Base-by-base conservation (phyloP, 805 yeast species). In the Wickerhamomyces mucosus region DNA sequence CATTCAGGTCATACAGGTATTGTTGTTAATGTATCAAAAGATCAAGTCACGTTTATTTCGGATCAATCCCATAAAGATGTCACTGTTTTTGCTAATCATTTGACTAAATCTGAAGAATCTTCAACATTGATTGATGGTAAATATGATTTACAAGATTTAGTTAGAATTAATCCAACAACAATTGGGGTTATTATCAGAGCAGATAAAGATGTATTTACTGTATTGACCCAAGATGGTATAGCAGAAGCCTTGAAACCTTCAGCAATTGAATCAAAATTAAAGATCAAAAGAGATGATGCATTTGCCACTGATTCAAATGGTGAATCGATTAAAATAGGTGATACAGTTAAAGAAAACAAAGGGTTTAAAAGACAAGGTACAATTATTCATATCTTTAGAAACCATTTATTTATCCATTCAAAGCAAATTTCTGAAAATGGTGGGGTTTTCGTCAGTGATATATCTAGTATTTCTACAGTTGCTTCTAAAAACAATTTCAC, bases 1-100 rank as follows among this genome's bases (percentile, higher is more conserved):
- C 94, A 84, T 55, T 66, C 75, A 32, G 96, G 89, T 49, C 96
- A 88, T 50, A 85, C 96, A 21, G 98, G 98, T 61, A 69, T 92
- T 61, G 95, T 92, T 31, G 86, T 92, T 26, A 69, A 75, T 43
- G 73, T 84, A 16, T 71, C 72, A 32, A 82, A 78, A 30, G 95
- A 88, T 51, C 83, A 85, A 38, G 96, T 88, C 17, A 83, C 94
- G 0, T 68, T 92, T 42, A 73, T 92, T 43, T 79, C 94, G 29
- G 96, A 92, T 52, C 86, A 86, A 57, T 78, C 95, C 1, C 75
- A 74, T 47, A 76, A 79, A 45, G 97, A 92, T 55, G 72, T 92
- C 25, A 80, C 94, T 13, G 96, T 92, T 4, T 89, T 94, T 49
- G 84, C 96, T 16, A 85, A 88, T 49, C 89, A 84, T 50, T 63